Evolutionary conservation across 805 yeast species (phyloP), one percentile per base, ranked within the genome.

Genomic region (Saccharomycopsis amapae): DNA sequence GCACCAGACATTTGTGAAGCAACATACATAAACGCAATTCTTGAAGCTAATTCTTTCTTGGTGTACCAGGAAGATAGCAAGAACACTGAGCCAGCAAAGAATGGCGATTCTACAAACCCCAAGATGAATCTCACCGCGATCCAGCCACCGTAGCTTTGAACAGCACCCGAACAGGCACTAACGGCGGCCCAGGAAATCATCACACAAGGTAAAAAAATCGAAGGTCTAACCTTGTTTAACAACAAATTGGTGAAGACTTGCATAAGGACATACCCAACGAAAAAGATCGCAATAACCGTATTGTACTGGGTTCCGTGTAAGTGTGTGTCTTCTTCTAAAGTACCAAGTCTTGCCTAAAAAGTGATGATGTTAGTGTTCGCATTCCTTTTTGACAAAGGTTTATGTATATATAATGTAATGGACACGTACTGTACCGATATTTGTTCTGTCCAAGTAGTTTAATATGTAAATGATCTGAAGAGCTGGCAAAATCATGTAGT

Each of bases 1-100:
- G 78, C 76, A 36, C 76, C 72, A 6, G 79, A 71, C 33, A 76
- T 56, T 47, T 76, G 72, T 7, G 81, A 73, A 24, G 76, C 71
- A 28, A 72, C 64, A 55, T 75, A 75, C 38, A 76, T 66, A 45
- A 68, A 65, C 4, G 76, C 68, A 49, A 71, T 62, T 39, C 80
- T 62, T 22, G 66, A 60, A 1, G 75, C 76, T 48, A 71, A 65
- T 53, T 75, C 79, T 40, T 64, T 62, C 47, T 72, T 64, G 40
- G 72, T 67, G 52, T 73, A 75, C 40, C 72, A 65, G 46, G 71
- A 48, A 12, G 45, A 38, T 5, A 48, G 19, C 28, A 45, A 31
- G 31, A 38, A 48, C 19, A 48, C 28, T 1, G 79, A 79, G 38
- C 80, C 77, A 25, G 77, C 69, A 44, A 64, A 51, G 40, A 56